Conservation (phyloP, 371 early-diverging fungal genomes). For the Circinella umbellata region DNA sequence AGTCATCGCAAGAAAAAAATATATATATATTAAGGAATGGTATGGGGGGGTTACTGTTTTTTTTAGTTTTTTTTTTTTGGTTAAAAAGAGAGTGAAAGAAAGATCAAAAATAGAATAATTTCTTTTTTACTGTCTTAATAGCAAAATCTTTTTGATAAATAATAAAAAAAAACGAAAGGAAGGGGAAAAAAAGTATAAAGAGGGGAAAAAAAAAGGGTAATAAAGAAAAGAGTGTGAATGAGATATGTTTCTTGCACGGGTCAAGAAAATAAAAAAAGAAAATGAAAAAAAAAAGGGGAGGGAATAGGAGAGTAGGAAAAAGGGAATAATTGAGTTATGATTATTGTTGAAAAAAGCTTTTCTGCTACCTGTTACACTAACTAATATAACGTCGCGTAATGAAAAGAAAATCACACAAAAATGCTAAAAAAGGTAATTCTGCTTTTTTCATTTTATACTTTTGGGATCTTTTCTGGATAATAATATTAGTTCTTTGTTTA, state of each 20-base stretch:
- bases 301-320: not conserved
- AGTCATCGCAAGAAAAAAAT: not conserved
- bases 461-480: too few species aligned
- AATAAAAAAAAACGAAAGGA: constrained; percentile 11
- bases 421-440: not conserved
- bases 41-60: not conserved
- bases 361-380: constrained; percentile 5
- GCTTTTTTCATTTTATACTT: not conserved
- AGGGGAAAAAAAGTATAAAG: not conserved
- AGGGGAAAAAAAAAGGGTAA: constrained; percentile 16
- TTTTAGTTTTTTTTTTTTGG: too few species aligned
- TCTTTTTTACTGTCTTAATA: not conserved
- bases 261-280: not conserved
- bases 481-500: too few species aligned
- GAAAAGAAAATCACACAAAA: not conserved
- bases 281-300: constrained; percentile 12
- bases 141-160: not conserved
- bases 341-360: not conserved
- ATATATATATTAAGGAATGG: not conserved
- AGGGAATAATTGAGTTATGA: not conserved
- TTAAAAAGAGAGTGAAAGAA: not conserved
- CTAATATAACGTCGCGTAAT: not conserved
- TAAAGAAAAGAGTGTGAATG: constrained; percentile 15
- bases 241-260: not conserved
- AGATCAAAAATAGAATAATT: constrained; percentile 1